Evolutionary conservation across 139 green algal genomes (phyloP).

Genomic region (Yamagishiella unicocca): DNA sequence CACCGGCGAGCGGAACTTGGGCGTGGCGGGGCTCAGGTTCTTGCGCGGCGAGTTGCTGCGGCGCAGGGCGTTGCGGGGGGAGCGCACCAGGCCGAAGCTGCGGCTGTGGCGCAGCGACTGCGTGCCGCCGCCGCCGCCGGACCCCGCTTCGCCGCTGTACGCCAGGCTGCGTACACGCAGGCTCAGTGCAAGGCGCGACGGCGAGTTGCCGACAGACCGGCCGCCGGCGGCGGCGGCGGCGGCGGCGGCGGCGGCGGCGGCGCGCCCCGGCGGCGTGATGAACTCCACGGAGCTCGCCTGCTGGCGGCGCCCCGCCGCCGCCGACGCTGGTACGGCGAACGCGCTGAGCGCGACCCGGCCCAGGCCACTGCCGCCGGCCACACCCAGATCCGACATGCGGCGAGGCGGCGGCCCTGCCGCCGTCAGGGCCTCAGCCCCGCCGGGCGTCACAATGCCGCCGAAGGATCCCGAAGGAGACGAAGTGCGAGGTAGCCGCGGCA

Average conservation of each 20-base stretch:
- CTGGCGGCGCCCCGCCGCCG: too few relatives aligned
- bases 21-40: constrained; percentile 36
- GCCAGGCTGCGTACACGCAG: neutral
- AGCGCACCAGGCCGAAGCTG: constrained; percentile 32
- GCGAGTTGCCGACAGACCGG: neutral
- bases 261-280: neutral
- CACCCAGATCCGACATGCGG: too few relatives aligned
- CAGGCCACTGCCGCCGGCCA: too few relatives aligned
- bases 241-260: neutral
- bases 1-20: constrained; percentile 43
- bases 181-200: too few relatives aligned
- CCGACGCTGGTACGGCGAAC: too few relatives aligned
- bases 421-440: too few relatives aligned
- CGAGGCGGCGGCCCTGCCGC: too few relatives aligned
- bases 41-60: neutral
- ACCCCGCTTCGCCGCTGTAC: neutral
- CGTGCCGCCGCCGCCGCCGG: neutral
- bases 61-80: neutral
- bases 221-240: neutral
- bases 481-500: too few relatives aligned
- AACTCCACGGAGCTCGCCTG: too few relatives aligned
- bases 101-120: constrained; percentile 1
- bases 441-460: too few relatives aligned
- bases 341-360: too few relatives aligned
- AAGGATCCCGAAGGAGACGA: too few relatives aligned